Conservation (phyloP, 2,329 filamentous ascomycete genomes). For the Aureobasidium pullulans region DNA sequence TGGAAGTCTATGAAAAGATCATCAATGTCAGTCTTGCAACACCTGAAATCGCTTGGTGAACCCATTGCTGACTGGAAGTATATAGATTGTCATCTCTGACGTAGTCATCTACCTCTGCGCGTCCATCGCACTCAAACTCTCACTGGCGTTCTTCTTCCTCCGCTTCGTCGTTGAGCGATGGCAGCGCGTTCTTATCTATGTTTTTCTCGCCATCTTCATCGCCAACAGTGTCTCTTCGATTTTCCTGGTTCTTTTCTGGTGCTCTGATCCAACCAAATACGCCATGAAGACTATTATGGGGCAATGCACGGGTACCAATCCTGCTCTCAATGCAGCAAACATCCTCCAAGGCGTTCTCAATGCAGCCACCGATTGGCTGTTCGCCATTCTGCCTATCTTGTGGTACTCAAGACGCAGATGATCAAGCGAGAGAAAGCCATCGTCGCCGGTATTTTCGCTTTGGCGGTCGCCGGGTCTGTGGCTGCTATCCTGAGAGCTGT, state of each 20-base stretch:
- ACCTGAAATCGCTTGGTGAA: no score
- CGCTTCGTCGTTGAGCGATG: slow-evolving; percentile 33
- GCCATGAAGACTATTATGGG: neutral
- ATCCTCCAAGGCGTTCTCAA: slow-evolving; percentile 26
- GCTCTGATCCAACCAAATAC: neutral
- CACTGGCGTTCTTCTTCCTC: slow-evolving; percentile 38
- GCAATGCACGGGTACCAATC: neutral
- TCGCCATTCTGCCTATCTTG: slow-evolving; percentile 32
- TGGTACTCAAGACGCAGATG: slow-evolving; percentile 35
- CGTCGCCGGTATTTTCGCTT: slow-evolving; percentile 32
- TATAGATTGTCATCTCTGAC: neutral
- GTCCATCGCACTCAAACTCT: slow-evolving; percentile 36
- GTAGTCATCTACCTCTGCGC: slow-evolving; percentile 33
- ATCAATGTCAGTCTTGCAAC: neutral
- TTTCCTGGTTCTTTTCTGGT: slow-evolving; percentile 21
- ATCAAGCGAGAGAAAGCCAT: slow-evolving; percentile 33
- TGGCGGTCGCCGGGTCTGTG: slow-evolving; percentile 20
- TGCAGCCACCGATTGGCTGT: slow-evolving; percentile 28
- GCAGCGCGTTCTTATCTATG: slow-evolving; percentile 27
- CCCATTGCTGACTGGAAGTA: no score
- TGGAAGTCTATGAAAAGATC: neutral
- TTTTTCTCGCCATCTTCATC: slow-evolving; percentile 17
- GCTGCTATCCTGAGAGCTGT: slow-evolving; percentile 18
- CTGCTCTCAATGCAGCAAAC: neutral
- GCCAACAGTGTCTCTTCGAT: slow-evolving; percentile 30